Evolutionary conservation across 495 filamentous ascomycete species (phyloP).

Genomic region (Cenococcum geophilum): DNA sequence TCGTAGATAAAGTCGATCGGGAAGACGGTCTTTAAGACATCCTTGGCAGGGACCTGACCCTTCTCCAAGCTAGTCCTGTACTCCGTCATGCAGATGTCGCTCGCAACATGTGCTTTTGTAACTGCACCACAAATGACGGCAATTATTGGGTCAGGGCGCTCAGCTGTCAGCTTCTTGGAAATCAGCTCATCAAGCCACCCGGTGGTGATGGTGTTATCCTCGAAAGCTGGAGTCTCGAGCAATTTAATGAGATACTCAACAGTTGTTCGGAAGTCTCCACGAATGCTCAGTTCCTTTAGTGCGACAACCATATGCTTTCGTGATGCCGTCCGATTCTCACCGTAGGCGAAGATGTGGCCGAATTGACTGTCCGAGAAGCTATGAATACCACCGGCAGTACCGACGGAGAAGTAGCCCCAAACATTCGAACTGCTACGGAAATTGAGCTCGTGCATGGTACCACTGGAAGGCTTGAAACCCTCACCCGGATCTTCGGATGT

Average conservation of each 20-base stretch:
- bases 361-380: constrained; percentile 99
- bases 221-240: constrained; percentile 95
- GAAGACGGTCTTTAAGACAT: constrained; percentile 96
- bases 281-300: constrained; percentile 97
- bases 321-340: constrained; percentile 90
- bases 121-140: constrained; percentile 92
- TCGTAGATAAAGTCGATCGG: constrained; percentile 99
- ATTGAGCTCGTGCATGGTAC: constrained; percentile 98
- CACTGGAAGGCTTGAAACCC: constrained; percentile 98
- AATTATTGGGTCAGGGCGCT: constrained; percentile 86
- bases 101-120: constrained; percentile 88
- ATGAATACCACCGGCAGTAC: constrained; percentile 93
- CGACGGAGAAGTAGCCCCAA: constrained; percentile 99
- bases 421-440: constrained; percentile 98
- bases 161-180: constrained; percentile 92
- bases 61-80: constrained; percentile 89
- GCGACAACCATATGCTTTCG: constrained; percentile 99
- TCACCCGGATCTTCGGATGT: constrained; percentile 98
- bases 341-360: constrained; percentile 98
- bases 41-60: constrained; percentile 93
- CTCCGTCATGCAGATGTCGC: constrained; percentile 77
- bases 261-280: constrained; percentile 97
- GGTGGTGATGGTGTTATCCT: constrained; percentile 98
- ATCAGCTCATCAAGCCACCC: constrained; percentile 99
- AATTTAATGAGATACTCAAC: constrained; percentile 99